Conservation (phyloP, 768 basidiomycete species). For the Hysterangium stoloniferum region DNA sequence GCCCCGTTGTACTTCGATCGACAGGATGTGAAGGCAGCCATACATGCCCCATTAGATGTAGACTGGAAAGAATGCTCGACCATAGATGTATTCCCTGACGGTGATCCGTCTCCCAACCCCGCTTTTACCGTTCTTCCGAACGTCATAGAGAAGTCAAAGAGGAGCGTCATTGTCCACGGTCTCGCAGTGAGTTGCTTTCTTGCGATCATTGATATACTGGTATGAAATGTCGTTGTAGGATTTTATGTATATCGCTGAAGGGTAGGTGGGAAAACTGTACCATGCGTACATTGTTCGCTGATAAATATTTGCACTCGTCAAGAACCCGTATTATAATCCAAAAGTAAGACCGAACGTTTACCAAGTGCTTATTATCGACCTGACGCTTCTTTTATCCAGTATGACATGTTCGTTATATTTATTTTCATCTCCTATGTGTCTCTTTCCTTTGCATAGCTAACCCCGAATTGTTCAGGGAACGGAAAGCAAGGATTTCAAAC, state of each 20-base stretch:
- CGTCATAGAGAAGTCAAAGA: constrained; percentile 67
- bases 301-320: not conserved
- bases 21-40: constrained; percentile 56
- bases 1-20: constrained; percentile 66
- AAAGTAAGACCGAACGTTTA: constrained; percentile 36
- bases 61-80: constrained; percentile 59
- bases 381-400: constrained; percentile 36
- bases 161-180: constrained; percentile 64
- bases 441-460: constrained; percentile 16
- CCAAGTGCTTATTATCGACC: not conserved
- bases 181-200: constrained; percentile 29
- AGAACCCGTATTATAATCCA: constrained; percentile 48
- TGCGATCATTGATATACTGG: not conserved
- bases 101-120: constrained; percentile 55
- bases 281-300: not conserved
- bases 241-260: constrained; percentile 66
- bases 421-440: not conserved
- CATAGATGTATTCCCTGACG: constrained; percentile 50
- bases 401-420: constrained; percentile 36
- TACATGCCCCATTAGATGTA: constrained; percentile 59
- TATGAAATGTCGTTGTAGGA: constrained; percentile 27
- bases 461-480: constrained; percentile 34
- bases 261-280: constrained; percentile 33
- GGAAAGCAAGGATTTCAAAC: constrained; percentile 69
- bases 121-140: constrained; percentile 59